These are phyloP conservation scores for Curvularia eragrostidis DNA, from an alignment of 2,329 filamentous ascomycete genomes.

Conservation along the genomic window DNA sequence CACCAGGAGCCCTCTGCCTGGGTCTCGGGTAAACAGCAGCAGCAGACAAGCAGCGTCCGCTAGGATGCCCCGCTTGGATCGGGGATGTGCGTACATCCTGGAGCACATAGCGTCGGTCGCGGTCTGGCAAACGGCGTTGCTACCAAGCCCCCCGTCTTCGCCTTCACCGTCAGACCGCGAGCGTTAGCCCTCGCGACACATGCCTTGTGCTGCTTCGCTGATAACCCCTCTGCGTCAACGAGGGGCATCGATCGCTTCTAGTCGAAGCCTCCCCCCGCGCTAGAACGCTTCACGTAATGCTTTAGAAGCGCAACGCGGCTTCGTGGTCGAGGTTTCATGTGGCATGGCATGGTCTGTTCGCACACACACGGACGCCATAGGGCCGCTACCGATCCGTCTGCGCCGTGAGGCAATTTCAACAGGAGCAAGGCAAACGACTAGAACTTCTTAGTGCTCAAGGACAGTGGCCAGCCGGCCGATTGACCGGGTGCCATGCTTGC, in stretches of 20 bases:
- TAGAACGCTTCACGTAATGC: conserved; percentile 43
- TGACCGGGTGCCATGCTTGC: conserved; percentile 5
- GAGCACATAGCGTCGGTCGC: conserved; percentile 25
- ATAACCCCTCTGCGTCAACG: conserved; percentile 15
- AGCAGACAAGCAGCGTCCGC: conserved; percentile 14
- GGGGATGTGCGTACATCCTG: conserved; percentile 23
- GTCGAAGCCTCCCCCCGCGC: conserved; percentile 38
- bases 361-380: conserved; percentile 34
- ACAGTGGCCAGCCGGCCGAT: conserved; percentile 3
- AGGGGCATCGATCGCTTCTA: conserved; percentile 35
- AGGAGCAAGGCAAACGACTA: conserved; percentile 9
- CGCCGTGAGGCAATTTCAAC: conserved; percentile 34
- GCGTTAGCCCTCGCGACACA: conserved; percentile 13
- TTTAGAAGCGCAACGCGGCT: conserved; percentile 40
- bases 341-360: conserved; percentile 29
- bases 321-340: conserved; percentile 41
- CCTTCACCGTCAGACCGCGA: conserved; percentile 26
- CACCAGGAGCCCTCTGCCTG: conserved; percentile 6
- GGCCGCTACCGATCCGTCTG: conserved; percentile 29
- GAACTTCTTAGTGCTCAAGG: conserved; percentile 6
- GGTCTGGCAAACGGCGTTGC: conserved; percentile 24
- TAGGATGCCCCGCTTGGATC: conserved; percentile 29
- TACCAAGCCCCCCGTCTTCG: conserved; percentile 18
- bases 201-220: conserved; percentile 8
- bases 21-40: conserved; percentile 19